These are phyloP conservation scores for Sextonia rubra DNA, from an alignment of 164 flowering plant species.

Conservation along the genomic window DNA sequence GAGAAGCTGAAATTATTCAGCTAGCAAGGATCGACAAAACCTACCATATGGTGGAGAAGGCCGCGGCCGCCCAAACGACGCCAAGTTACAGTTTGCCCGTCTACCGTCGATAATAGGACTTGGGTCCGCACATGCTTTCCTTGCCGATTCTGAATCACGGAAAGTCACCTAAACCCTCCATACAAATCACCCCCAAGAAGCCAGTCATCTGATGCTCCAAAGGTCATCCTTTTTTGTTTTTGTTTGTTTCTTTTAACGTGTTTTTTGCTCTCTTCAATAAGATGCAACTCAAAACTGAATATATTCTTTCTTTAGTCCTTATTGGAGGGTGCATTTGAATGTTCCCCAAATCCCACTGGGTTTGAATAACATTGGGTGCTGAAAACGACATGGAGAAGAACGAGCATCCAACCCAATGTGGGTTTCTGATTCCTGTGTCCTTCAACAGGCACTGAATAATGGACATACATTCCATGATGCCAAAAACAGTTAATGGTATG, in stretches of 20 bases:
- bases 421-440: too few species aligned
- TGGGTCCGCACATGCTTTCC: conserved; percentile 80
- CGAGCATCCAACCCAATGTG: not conserved
- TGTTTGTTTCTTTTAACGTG: conserved; percentile 26
- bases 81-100: conserved; percentile 85
- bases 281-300: conserved; percentile 11
- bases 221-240: not conserved
- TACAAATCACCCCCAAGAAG: conserved; percentile 27
- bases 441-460: not conserved
- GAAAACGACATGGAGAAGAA: not conserved
- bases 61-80: conserved; percentile 83
- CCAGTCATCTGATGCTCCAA: conserved; percentile 30
- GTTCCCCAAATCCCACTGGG: not conserved
- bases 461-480: not conserved
- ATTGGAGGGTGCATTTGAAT: not conserved
- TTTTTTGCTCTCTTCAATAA: conserved; percentile 25
- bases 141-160: conserved; percentile 79
- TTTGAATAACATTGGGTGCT: not conserved
- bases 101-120: conserved; percentile 81
- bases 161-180: conserved; percentile 93
- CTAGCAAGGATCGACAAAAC: not conserved
- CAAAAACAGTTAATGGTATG: not conserved
- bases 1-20: not conserved
- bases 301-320: not conserved
- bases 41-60: conserved; percentile 38